Conservation (phyloP, 805 yeast genomes). For the Candida orba region DNA sequence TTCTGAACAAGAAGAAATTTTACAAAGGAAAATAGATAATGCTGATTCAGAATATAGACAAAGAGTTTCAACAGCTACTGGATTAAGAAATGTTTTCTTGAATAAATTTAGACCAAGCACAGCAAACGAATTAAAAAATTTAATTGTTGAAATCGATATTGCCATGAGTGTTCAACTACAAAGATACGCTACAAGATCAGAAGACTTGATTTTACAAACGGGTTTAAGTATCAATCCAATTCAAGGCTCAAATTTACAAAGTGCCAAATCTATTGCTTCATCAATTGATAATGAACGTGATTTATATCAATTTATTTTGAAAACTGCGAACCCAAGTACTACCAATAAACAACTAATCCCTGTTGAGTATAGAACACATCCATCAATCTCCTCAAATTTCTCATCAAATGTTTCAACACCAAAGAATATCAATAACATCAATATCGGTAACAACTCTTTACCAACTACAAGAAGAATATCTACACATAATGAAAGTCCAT, state of each 20-base stretch:
- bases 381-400: constrained; percentile 39
- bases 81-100: constrained; percentile 65
- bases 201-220: constrained; percentile 72
- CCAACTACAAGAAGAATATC: constrained; percentile 23
- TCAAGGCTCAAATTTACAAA: constrained; percentile 40
- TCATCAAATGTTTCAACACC: constrained; percentile 15
- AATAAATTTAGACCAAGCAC: constrained; percentile 71
- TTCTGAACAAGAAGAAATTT: constrained; percentile 83
- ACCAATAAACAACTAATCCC: constrained; percentile 44
- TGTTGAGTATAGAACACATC: constrained; percentile 65
- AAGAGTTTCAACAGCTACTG: constrained; percentile 65
- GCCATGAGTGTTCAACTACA: constrained; percentile 86
- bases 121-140: constrained; percentile 62
- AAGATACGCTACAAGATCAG: constrained; percentile 82
- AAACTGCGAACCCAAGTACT: constrained; percentile 27
- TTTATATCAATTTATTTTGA: constrained; percentile 59
- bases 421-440: neutral
- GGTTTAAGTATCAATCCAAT: constrained; percentile 82
- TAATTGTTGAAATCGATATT: constrained; percentile 80
- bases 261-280: constrained; percentile 73
- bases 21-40: constrained; percentile 66
- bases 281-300: constrained; percentile 80
- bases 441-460: constrained; percentile 10
- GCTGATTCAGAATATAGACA: constrained; percentile 85
- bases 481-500: constrained; percentile 29